phyloP scores from a whole-genome alignment of 257 asterid genomes.

The Ligustrum vulgare region DNA sequence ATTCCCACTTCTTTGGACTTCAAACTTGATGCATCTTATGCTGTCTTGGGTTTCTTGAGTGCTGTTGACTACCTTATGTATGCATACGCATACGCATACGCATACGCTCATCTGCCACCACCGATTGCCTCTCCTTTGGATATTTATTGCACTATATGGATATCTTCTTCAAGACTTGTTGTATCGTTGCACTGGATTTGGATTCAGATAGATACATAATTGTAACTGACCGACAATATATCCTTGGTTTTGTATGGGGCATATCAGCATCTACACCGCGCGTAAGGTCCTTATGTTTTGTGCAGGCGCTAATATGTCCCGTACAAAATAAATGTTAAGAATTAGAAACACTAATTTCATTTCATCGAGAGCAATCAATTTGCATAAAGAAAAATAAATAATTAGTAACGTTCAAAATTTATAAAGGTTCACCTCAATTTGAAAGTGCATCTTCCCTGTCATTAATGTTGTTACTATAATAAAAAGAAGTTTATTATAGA shows the following conservation, averaged over 20 bases:
- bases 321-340: too few relatives aligned
- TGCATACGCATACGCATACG: slow-evolving; percentile 64
- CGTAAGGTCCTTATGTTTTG: slow-evolving; percentile 5
- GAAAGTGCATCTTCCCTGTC: too few relatives aligned
- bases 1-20: slow-evolving; percentile 60
- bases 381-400: too few relatives aligned
- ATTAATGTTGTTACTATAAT: too few relatives aligned
- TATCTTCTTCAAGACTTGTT: slow-evolving; percentile 67
- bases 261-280: slow-evolving; percentile 75
- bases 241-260: slow-evolving; percentile 72
- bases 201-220: slow-evolving; percentile 59
- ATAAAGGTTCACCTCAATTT: too few relatives aligned
- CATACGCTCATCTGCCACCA: slow-evolving; percentile 84
- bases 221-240: slow-evolving; percentile 44
- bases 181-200: slow-evolving; percentile 80
- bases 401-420: too few relatives aligned
- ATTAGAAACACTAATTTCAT: too few relatives aligned
- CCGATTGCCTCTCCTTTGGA: slow-evolving; percentile 83
- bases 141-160: slow-evolving; percentile 72
- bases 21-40: slow-evolving; percentile 53
- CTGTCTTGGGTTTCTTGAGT: slow-evolving; percentile 60
- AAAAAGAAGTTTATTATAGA: too few relatives aligned
- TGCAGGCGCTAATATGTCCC: too few relatives aligned
- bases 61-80: slow-evolving; percentile 90
- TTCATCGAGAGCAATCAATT: too few relatives aligned